Evolutionary conservation across 495 filamentous ascomycete species (phyloP), one percentile per base, ranked within the genome.

Genomic region (Penicillium manginii): DNA sequence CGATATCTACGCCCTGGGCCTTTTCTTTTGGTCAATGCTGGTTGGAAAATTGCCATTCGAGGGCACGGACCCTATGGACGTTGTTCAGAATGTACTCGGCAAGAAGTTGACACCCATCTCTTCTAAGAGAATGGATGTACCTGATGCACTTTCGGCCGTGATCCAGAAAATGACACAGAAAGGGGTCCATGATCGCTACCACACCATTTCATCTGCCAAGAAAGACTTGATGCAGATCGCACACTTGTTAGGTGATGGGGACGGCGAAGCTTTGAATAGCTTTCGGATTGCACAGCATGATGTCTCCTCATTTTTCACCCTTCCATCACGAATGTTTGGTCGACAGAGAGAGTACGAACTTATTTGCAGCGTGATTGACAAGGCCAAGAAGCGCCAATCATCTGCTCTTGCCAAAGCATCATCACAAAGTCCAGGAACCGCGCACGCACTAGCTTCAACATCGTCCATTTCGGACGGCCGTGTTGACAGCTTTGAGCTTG

Each of bases 141-240:
- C 92, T 0, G 90, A 93, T 55, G 87, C 85, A 22, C 78, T 97
- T 21, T 89, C 88, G 4, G 79, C 81, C 3, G 88, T 97, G 8
- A 89, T 97, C 42, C 88, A 92, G 60, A 93, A 91, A 68, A 96
- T 94, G 87, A 94, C 91, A 0, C 84, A 90, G 48, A 96, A 93
- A 65, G 87, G 86, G 29, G 88, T 93, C 18, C 84, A 84, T 49
- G 91, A 96, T 45, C 83, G 92, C 10, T 97, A 97, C 66, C 84
- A 93, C 65, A 93, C 91, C 3, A 86, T 89, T 4, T 89, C 87
- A 39, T 91, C 91, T 2, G 81, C 96, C 15, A 90, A 89, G 57
- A 77, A 91, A 61, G 92, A 97, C 63, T 72, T 97, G 45, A 64
- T 81, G 9, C 76, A 84, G 58, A 84, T 96, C 3, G 83, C 87